Base-by-base conservation (phyloP, 148 eudicot genomes). In the Camellia sinensis region DNA sequence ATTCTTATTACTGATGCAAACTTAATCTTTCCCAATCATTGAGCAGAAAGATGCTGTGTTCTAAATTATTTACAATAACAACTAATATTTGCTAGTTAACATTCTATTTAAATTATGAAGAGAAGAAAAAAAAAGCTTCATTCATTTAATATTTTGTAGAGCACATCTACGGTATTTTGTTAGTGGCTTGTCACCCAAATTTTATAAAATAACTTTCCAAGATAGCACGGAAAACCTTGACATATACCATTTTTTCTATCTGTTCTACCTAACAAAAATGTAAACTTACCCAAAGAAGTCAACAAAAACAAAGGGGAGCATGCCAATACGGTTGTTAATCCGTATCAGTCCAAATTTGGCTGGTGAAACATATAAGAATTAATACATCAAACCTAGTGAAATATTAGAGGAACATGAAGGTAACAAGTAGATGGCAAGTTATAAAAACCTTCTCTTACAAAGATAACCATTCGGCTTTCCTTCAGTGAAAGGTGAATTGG, bases 401-500 rank as follows among this genome's bases (percentile, higher is more conserved):
- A 45, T 63, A 68, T 44, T 17, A 67, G 17, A 44, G 12, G 45
- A 65, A 7, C 5, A 48, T 29, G 74, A 67, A 77, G 68, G 40
- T 6, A 45, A 82, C 18, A 21, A 44, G 63, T 62, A 79, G 63
- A 53, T 67, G 77, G 67, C 40, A 73, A 74, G 54, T 79, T 5
- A 65, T 72, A 54, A 12, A 59, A 78, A 87, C 99, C 98, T 94
- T 87, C 99, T 89, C 99, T 86, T 94, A 86, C 99, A 92, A 78
- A 97, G 93, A 86, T 88, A 97, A 81, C 94, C 99, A 86, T 94
- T 97, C 22, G 96, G 98, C 84, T 89, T 97, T 80, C 96, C 99
- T 88, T 97, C 99, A 61, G 85, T 94, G 84, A 97, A 97, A 83
- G 99, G 99, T 41, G 99, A 97, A 90, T 97, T 97, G 17, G 99